Percentiles rank a stretch among this genome's conserved stretches.
Conservation (phyloP, 2,329 filamentous ascomycete genomes). For the Penicillium sp. region DNA sequence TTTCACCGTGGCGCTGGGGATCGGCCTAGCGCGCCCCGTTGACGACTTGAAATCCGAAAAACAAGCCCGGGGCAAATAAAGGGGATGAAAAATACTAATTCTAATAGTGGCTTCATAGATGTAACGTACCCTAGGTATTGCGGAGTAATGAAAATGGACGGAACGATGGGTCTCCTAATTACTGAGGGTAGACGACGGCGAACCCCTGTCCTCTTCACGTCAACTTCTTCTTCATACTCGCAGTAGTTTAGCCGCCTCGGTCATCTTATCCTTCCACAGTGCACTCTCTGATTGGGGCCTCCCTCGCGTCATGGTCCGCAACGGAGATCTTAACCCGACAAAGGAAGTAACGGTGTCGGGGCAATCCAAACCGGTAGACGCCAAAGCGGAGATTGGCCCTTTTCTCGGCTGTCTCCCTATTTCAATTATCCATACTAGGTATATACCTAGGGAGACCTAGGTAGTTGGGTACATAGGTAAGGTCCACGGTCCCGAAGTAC, state of each 20-base stretch:
- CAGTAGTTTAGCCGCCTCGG: not conserved
- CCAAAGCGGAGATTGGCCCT: constrained; percentile 5
- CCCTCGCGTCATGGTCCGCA: not conserved
- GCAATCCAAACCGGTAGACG: constrained; percentile 1
- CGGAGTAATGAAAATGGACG: constrained; percentile 2
- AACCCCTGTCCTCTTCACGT: constrained; percentile 3
- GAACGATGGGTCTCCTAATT: constrained; percentile 5
- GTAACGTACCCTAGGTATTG: not conserved
- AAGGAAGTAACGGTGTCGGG: not conserved
- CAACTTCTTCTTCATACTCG: not conserved
- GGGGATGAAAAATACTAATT: not conserved
- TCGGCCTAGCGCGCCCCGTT: not conserved
- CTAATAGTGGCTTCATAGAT: not conserved
- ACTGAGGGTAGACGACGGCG: not conserved
- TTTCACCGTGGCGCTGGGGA: constrained; percentile 7
- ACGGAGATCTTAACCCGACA: constrained; percentile 4
- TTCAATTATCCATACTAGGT: not conserved
- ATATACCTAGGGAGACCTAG: not conserved
- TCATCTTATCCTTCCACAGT: not conserved
- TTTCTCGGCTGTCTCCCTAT: not conserved
- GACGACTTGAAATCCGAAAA: not conserved
- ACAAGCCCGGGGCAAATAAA: not conserved
- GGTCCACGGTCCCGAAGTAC: not conserved
- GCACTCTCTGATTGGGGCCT: constrained; percentile 6
- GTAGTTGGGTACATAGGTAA: not conserved